Base-by-base conservation (phyloP, 169 alveolate genomes). In the Plasmodium malariae region DNA sequence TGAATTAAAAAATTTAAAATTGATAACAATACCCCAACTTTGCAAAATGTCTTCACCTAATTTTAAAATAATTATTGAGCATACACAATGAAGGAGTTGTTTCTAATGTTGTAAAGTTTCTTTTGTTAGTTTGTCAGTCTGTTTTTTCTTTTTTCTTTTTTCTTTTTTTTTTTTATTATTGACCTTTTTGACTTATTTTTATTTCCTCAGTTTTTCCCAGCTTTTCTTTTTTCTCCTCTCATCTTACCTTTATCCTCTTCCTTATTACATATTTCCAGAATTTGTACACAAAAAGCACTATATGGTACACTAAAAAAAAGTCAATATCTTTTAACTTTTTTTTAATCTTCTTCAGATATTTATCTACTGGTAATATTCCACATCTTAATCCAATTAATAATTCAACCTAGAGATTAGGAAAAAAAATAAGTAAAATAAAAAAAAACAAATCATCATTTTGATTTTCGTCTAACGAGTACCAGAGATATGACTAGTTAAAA, bases 371-470 rank as follows among this genome's bases (percentile, higher is more conserved):
- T 9, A 80, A 57, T 48, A 80, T 65, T 36, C 90, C 90, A 49
- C 34, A 24, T n/a, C 49, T 40, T 40, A 65, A 24, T 65, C 90
- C 90, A 48, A 80, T 51, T 28, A 80, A 43, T 26, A 49, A 63
- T 36, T 80, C 90, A 12, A 80, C 90, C 90, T 80, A 59, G 19
- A 60, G n/a, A n/a, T n/a, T n/a, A n/a, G n/a, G n/a, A n/a, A n/a
- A n/a, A n/a, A n/a, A n/a, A n/a, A n/a, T n/a, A n/a, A n/a, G n/a
- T n/a, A 62, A 30, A 3, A 62, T 6, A 62, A 2, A 62, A 9
- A 26, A 12, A 62, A 2, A 62, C 2, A 62, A 2, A 62, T 62
- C 9, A n/a, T 7, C 28, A 62, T 28, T 51, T 51, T 12, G n/a
- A n/a, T n/a, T n/a, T n/a, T n/a, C n/a, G n/a, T n/a, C n/a, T n/a